Percentiles rank a stretch among this genome's conserved stretches.
These are phyloP conservation scores for Zymoseptoria tritici DNA, from an alignment of 2,329 filamentous ascomycete genomes.

Conservation along the genomic window DNA sequence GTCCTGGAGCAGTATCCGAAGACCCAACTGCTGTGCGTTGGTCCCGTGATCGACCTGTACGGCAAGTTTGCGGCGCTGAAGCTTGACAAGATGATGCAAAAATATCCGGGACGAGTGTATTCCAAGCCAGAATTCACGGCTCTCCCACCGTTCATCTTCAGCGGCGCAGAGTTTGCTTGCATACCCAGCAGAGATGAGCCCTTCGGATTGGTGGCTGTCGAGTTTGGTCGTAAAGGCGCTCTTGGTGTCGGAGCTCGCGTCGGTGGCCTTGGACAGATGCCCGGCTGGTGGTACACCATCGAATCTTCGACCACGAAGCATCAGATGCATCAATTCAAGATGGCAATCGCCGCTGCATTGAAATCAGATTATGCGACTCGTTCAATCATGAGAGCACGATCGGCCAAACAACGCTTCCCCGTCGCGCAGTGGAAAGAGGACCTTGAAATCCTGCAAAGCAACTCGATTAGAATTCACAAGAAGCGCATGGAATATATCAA, in stretches of 20 bases:
- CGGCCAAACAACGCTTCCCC: slow-evolving; percentile 59
- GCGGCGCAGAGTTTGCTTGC: slow-evolving; percentile 59
- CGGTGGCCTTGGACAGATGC: slow-evolving; percentile 62
- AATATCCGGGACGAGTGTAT: slow-evolving; percentile 58
- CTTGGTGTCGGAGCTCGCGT: slow-evolving; percentile 60
- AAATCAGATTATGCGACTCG: slow-evolving; percentile 50
- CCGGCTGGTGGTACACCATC: slow-evolving; percentile 64
- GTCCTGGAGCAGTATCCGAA: slow-evolving; percentile 54
- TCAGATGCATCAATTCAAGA: slow-evolving; percentile 57
- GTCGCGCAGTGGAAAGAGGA: slow-evolving; percentile 61
- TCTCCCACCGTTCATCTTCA: slow-evolving; percentile 60
- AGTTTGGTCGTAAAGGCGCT: slow-evolving; percentile 61
- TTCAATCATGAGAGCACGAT: slow-evolving; percentile 57
- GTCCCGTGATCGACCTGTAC: slow-evolving; percentile 60
- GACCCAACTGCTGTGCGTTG: slow-evolving; percentile 56
- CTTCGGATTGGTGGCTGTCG: slow-evolving; percentile 61
- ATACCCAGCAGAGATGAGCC: slow-evolving; percentile 64
- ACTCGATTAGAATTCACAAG: slow-evolving; percentile 51
- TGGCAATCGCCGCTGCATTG: slow-evolving; percentile 55
- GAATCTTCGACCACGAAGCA: slow-evolving; percentile 58
- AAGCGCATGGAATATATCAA: slow-evolving; percentile 38
- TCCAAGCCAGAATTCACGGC: slow-evolving; percentile 63
- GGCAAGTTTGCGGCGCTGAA: slow-evolving; percentile 62
- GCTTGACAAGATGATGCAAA: slow-evolving; percentile 55
- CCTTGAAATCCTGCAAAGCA: slow-evolving; percentile 54